Evolutionary conservation across 2,329 filamentous ascomycete species (phyloP).

Genomic region (Pseudogymnoascus sp.): DNA sequence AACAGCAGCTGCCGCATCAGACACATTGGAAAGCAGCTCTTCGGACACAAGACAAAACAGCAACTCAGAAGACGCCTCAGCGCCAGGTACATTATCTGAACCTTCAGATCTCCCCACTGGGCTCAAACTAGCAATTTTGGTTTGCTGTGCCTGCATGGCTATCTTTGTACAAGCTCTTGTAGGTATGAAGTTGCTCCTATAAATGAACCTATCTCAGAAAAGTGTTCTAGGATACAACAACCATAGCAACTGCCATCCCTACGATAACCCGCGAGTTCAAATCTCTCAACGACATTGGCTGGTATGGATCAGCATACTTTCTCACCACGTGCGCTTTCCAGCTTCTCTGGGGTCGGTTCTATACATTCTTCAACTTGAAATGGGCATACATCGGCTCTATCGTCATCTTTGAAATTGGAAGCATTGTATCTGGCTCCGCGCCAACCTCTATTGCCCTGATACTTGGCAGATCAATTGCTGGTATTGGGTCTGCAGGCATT

Average conservation of each 20-base stretch:
- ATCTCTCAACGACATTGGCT: conserved; percentile 22
- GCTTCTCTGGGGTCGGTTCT: conserved; percentile 20
- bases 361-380: conserved; percentile 24
- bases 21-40: not conserved
- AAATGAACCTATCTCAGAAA: conserved; percentile 34
- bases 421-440: conserved; percentile 24
- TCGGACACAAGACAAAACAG: not conserved
- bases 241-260: conserved; percentile 14
- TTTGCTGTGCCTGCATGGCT: not conserved
- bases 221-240: conserved; percentile 33
- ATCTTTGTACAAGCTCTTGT: not conserved
- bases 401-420: conserved; percentile 26
- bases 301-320: conserved; percentile 33
- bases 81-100: not conserved
- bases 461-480: conserved; percentile 26
- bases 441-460: conserved; percentile 25
- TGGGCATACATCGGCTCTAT: conserved; percentile 21
- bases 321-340: conserved; percentile 25
- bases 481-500: conserved; percentile 23
- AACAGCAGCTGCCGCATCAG: not conserved
- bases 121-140: not conserved
- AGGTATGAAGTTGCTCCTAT: conserved; percentile 33
- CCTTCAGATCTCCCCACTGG: not conserved
- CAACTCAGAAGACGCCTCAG: not conserved
- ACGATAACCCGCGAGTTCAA: conserved; percentile 19